phyloP scores from a whole-genome alignment of 208 protist species.

The Histomonas meleagridis region DNA sequence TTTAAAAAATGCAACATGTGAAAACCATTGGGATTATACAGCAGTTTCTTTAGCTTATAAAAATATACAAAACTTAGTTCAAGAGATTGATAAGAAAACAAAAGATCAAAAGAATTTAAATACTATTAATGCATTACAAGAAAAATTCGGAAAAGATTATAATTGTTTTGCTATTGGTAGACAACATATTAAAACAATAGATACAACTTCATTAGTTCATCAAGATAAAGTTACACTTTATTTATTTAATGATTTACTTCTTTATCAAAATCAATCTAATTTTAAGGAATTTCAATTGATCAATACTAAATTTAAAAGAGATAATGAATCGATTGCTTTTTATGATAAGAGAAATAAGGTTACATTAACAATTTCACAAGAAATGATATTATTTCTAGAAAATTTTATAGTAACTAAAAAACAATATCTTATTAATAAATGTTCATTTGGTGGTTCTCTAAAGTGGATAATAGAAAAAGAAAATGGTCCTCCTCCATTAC shows the following conservation, averaged over 20 bases:
- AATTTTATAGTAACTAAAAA: neutral
- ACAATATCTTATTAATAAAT: neutral
- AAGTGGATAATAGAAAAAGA: neutral
- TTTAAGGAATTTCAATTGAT: neutral
- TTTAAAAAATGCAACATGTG: neutral
- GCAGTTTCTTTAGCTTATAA: neutral
- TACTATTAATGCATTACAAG: neutral
- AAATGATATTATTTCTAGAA: neutral
- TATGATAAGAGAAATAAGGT: neutral
- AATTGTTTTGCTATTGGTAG: neutral
- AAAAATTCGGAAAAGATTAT: neutral
- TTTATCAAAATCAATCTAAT: neutral
- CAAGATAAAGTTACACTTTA: neutral
- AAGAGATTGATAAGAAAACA: neutral
- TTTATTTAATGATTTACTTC: neutral
- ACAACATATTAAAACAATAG: neutral
- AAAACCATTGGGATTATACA: neutral
- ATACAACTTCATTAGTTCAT: too few species aligned
- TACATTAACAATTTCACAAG: neutral
- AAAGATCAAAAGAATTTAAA: neutral
- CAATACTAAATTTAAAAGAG: neutral
- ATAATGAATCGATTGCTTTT: neutral
- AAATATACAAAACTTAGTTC: neutral
- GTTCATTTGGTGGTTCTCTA: neutral
- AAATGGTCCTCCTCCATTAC: neutral